Evolutionary conservation across 495 filamentous ascomycete species (phyloP), one percentile per base, ranked within the genome.

Genomic region (Annulohypoxylon bovei): DNA sequence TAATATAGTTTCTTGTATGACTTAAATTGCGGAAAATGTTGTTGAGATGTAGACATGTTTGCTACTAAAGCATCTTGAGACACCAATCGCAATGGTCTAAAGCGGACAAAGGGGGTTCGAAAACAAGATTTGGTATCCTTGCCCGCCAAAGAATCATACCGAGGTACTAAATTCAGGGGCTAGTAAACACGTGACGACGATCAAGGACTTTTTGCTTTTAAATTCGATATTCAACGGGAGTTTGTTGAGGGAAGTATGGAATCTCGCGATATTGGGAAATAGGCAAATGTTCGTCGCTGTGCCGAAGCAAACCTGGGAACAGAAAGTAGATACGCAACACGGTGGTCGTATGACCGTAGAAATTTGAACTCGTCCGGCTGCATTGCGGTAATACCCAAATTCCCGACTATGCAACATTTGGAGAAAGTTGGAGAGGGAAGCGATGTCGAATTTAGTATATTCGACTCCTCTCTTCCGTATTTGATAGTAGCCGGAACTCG

Each of bases 381-480:
- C 53, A 67, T 57, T 50, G 58, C 68, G 53, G 68, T 71, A 67
- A 71, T 67, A 71, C 40, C 68, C 63, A 71, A 67, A 71, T 63
- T 71, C 53, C 52, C 62, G 68, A 66, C n/a, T 32, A 71, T 67
- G 68, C 68, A 67, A 3, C 62, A 59, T 67, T 71, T 71, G 68
- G 68, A 71, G 68, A 71, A 62, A 37, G 47, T 71, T 50, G 63
- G 68, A 60, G 63, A 53, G 4, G 1, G 18, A 23, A 23, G 22
- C 44, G 30, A 57, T 27, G 47, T 39, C 33, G 4, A 57, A 27
- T 50, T 30, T 12, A 37, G 59, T 71, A 66, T 58, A 52, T 39
- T 62, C 22, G 42, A 62, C 42, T 66, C 44, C 32, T 69, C 53
- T 59, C 35, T 28, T 35, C 25, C 42, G 68, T 71, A 71, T 67